Evolutionary conservation across 306 rosid species (phyloP).

Genomic region (Quercus bicolor): DNA sequence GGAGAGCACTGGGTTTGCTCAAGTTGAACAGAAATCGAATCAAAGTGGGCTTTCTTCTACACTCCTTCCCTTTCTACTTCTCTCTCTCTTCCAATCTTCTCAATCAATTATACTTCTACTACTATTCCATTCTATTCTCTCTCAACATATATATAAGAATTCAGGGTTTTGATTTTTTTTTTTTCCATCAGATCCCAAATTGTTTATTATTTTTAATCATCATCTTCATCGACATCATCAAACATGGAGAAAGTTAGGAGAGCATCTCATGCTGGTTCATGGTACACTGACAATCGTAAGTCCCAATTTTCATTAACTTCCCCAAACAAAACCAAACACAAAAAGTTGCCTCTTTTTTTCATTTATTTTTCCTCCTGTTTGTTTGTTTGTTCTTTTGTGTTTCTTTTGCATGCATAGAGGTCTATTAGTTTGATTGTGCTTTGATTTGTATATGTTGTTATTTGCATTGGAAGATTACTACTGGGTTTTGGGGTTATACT

Average conservation of each 20-base stretch:
- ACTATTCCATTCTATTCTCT: neutral
- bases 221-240: neutral
- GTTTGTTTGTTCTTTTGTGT: neutral
- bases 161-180: conserved; percentile 3
- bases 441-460: neutral
- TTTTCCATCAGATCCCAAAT: neutral
- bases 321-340: neutral
- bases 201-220: neutral
- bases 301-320: conserved; percentile 10
- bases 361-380: no score
- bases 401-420: neutral
- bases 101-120: neutral
- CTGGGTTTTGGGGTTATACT: neutral
- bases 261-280: conserved; percentile 86
- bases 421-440: neutral
- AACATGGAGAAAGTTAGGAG: conserved; percentile 61
- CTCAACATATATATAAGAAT: neutral
- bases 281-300: conserved; percentile 90
- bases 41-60: neutral
- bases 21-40: neutral
- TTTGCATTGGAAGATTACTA: neutral
- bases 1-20: neutral
- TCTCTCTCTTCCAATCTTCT: neutral
- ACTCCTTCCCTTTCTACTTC: no score
- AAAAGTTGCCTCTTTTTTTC: no score